A percentile compares a stretch with the other conserved stretches of the same genome.
phyloP scores from a whole-genome alignment of 208 protist genomes.

The Vickermania ingenoplastis region DNA sequence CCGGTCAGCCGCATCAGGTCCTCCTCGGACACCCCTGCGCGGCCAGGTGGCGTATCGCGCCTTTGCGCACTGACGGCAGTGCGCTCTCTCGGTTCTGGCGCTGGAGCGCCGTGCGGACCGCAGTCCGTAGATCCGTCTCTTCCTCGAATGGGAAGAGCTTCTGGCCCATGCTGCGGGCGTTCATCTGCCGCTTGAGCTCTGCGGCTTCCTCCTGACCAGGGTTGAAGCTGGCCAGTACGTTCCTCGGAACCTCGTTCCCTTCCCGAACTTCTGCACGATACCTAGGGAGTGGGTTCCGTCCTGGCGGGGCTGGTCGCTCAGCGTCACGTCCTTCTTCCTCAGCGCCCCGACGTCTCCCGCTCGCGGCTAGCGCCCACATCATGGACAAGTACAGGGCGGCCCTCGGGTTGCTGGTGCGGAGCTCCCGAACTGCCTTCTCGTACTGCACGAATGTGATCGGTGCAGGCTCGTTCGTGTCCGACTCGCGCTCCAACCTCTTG shows the following conservation, averaged over 20 bases:
- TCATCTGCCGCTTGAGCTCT: not conserved
- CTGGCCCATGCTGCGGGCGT: not conserved
- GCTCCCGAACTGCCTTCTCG: not conserved
- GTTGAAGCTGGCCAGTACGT: not conserved
- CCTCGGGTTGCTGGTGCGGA: not conserved
- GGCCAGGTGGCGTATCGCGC: conserved; percentile 3
- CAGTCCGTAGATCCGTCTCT: too few relatives aligned
- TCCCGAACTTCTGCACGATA: not conserved
- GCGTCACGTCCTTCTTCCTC: not conserved
- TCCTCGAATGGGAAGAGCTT: too few relatives aligned
- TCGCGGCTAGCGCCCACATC: not conserved
- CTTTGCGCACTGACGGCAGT: conserved; percentile 1
- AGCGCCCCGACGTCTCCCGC: not conserved
- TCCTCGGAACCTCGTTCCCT: not conserved
- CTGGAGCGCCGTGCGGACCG: conserved; percentile 1
- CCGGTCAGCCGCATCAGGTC: conserved; percentile 1
- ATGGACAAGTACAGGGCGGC: not conserved
- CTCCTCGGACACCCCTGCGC: conserved; percentile 1
- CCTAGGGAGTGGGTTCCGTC: not conserved
- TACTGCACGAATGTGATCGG: not conserved
- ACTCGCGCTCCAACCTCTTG: conserved; percentile 1
- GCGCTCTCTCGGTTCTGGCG: not conserved
- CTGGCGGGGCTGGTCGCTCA: conserved; percentile 1
- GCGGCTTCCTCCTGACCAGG: too few relatives aligned
- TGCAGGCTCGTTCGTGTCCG: not conserved